Base-by-base conservation (phyloP, 371 early-diverging fungal species). In the Rhizopus delemar region DNA sequence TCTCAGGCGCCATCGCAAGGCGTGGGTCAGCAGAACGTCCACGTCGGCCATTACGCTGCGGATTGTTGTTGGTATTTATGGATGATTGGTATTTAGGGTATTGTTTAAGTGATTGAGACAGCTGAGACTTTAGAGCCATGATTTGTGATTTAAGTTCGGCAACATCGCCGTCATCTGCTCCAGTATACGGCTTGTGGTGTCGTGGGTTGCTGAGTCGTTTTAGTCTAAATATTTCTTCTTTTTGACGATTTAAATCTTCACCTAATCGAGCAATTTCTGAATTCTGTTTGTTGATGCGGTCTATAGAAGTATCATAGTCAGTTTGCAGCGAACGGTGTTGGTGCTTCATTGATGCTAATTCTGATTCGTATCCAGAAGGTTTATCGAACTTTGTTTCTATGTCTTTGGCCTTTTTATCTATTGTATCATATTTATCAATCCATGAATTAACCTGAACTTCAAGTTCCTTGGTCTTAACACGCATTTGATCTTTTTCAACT, bases 201-300 rank as follows among this genome's bases (percentile, higher is more conserved):
- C 57, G 78, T 35, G 41, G 46, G 29, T 39, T 48, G 11, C 36
- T 53, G 1, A 41, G 32, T 53, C 78, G 79, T 22, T 86, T 78
- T 29, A 95, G 73, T 45, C 78, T 82, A 6, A 81, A 77, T 8
- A 91, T 83, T 73, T 91, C 92, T 7, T 89, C 89, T 66, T 88
- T 84, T 60, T 82, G 80, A 62, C 77, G 78, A 28, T 64, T 59
- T 33, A 89, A 63, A 45, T 87, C 87, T n/a, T 67, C 82, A 7
- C 78, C 78, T 32, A 91, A 77, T 28, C 78, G 71, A 39, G 77
- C 70, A 57, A 92, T 86, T 53, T 90, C 85, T n/a, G 80, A 74
- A 31, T 91, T 90, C 57, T 89, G 83, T 33, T 82, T 77, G 39
- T 80, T 73, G 52, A 87, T 73, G 63, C 86, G 84, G 38, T 86